A percentile compares a stretch with the other conserved stretches of the same genome.
Conservation (phyloP, 2,329 filamentous ascomycete species). For the Colletotrichum kahawae region DNA sequence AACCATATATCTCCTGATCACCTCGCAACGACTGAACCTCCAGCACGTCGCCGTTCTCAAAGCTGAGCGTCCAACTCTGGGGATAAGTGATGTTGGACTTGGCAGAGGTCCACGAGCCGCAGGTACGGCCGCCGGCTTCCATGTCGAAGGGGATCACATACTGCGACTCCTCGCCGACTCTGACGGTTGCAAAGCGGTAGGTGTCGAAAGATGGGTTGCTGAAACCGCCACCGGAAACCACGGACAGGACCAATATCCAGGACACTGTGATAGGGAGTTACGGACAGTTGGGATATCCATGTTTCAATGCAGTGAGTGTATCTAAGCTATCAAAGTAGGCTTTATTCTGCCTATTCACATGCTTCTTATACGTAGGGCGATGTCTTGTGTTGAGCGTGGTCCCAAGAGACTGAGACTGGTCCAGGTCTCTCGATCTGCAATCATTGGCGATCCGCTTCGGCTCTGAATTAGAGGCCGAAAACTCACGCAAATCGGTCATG, state of each 20-base stretch:
- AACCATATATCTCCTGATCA: background rate
- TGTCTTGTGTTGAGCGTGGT: background rate
- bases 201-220: background rate
- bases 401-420: background rate
- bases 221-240: too few relatives aligned
- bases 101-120: background rate
- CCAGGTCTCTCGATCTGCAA: background rate
- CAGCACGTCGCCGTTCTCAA: background rate
- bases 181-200: background rate
- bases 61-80: background rate
- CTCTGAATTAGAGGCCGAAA: background rate
- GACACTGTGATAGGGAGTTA: background rate
- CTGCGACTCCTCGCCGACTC: fast-evolving
- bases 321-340: background rate
- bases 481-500: background rate
- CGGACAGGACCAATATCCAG: too few relatives aligned
- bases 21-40: background rate
- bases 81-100: background rate
- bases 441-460: background rate
- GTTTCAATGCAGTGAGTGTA: background rate
- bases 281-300: background rate
- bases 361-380: background rate
- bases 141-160: background rate
- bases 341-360: background rate
- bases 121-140: background rate